A percentile compares a stretch with the other conserved stretches of the same genome.
Evolutionary conservation across 176 grass and related monocot genomes (phyloP).

Genomic region (Typha latifolia): DNA sequence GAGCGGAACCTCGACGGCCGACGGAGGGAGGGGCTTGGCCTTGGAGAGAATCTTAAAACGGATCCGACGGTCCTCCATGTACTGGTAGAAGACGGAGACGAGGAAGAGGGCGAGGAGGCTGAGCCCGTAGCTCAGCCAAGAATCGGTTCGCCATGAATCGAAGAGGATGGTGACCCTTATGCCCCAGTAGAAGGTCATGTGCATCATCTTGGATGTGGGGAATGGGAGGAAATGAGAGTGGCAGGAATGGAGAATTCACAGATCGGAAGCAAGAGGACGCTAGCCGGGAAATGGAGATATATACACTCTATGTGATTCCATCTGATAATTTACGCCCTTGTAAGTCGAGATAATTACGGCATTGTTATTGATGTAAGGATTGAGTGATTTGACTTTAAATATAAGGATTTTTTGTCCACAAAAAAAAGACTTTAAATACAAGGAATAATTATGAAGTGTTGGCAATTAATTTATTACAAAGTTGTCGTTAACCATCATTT

Average conservation of each 20-base stretch:
- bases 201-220: conserved; percentile 61
- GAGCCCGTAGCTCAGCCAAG: conserved; percentile 68
- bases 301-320: too few species aligned
- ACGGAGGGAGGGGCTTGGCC: conserved; percentile 21
- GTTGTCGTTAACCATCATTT: too few species aligned
- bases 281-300: neutral
- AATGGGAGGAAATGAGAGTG: neutral
- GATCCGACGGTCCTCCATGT: conserved; percentile 82
- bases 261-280: neutral
- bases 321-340: too few species aligned
- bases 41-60: conserved; percentile 41
- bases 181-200: conserved; percentile 99
- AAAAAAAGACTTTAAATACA: too few species aligned
- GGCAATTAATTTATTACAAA: too few species aligned
- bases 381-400: too few species aligned
- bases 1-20: neutral
- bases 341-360: too few species aligned
- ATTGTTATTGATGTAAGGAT: too few species aligned
- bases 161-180: conserved; percentile 74
- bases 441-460: too few species aligned
- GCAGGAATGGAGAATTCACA: neutral
- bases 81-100: conserved; percentile 84
- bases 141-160: conserved; percentile 65
- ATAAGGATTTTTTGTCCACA: too few species aligned
- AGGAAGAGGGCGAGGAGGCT: conserved; percentile 69